Evolutionary conservation across 129 eudicot species (phyloP).

Genomic region (Erigeron canadensis): DNA sequence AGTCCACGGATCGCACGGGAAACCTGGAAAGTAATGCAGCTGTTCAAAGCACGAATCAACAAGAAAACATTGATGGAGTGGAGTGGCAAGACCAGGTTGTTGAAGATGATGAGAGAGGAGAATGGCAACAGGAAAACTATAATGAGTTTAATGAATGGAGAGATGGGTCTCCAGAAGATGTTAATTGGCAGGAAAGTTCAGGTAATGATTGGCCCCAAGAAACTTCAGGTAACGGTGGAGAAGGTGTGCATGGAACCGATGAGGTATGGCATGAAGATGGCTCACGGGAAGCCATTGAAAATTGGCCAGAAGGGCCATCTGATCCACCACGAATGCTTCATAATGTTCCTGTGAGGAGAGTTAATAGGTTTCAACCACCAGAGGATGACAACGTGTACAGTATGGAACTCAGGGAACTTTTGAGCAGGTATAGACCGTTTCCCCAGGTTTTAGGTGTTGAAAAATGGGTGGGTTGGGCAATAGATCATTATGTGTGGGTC

Average conservation of each 20-base stretch:
- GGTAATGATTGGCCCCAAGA: conserved; percentile 52
- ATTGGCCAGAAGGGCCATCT: conserved; percentile 74
- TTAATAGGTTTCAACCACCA: conserved; percentile 82
- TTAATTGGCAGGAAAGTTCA: conserved; percentile 59
- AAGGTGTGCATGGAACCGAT: conserved; percentile 42
- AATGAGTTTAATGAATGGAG: conserved; percentile 58
- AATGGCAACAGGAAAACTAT: conserved; percentile 48
- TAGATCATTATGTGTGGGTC: neutral
- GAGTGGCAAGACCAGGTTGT: conserved; percentile 51
- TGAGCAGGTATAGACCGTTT: conserved; percentile 67
- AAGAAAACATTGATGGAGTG: conserved; percentile 40
- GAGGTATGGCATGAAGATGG: conserved; percentile 66
- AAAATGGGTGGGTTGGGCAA: conserved; percentile 1
- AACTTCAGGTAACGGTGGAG: conserved; percentile 46
- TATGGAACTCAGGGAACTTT: conserved; percentile 97
- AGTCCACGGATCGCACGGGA: conserved; percentile 43
- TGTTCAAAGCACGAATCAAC: conserved; percentile 41
- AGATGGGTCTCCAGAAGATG: conserved; percentile 41
- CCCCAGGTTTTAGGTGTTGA: neutral
- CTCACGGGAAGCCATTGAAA: conserved; percentile 56
- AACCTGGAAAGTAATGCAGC: conserved; percentile 37
- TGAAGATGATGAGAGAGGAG: conserved; percentile 64
- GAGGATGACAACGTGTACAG: conserved; percentile 97
- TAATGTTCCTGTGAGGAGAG: conserved; percentile 57
- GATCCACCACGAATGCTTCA: conserved; percentile 71